Evolutionary conservation across 257 asterid species (phyloP).

Genomic region (Perilla frutescens): DNA sequence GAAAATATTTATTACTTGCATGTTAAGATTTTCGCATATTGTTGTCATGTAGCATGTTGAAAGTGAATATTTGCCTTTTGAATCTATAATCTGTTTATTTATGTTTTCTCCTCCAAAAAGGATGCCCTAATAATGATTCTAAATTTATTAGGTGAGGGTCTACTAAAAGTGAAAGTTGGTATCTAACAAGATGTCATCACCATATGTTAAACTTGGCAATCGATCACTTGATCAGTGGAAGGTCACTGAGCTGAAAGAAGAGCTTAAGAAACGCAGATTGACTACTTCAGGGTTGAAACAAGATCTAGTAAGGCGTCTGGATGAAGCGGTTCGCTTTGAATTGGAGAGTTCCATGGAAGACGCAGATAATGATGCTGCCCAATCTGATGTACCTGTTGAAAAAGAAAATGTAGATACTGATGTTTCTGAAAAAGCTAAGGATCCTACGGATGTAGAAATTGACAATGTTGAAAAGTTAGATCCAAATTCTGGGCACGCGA

Average conservation of each 20-base stretch:
- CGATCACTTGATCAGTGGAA: conserved; percentile 88
- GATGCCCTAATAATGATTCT: conserved; percentile 15
- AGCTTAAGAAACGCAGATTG: conserved; percentile 79
- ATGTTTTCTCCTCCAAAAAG: conserved; percentile 5
- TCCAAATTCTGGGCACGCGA: conserved; percentile 37
- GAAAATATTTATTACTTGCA: not conserved
- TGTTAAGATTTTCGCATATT: not conserved
- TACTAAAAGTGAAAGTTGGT: conserved; percentile 29
- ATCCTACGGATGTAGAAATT: conserved; percentile 34
- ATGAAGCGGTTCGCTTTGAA: conserved; percentile 73
- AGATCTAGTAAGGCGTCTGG: conserved; percentile 76
- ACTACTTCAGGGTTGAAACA: conserved; percentile 80
- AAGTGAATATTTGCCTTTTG: not conserved
- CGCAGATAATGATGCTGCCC: conserved; percentile 35
- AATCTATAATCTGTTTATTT: not conserved
- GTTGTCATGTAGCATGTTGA: not conserved
- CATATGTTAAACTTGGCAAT: conserved; percentile 63
- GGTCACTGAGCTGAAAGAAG: conserved; percentile 94
- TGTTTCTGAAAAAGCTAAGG: conserved; percentile 39
- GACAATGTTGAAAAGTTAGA: conserved; percentile 36
- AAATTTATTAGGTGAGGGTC: conserved; percentile 40
- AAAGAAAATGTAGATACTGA: conserved; percentile 35
- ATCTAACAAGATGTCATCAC: conserved; percentile 69
- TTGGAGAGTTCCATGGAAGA: conserved; percentile 38
- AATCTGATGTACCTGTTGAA: conserved; percentile 42